These are phyloP conservation scores for Syzygium jambos DNA, from an alignment of 345 rosid genomes.

Conservation along the genomic window DNA sequence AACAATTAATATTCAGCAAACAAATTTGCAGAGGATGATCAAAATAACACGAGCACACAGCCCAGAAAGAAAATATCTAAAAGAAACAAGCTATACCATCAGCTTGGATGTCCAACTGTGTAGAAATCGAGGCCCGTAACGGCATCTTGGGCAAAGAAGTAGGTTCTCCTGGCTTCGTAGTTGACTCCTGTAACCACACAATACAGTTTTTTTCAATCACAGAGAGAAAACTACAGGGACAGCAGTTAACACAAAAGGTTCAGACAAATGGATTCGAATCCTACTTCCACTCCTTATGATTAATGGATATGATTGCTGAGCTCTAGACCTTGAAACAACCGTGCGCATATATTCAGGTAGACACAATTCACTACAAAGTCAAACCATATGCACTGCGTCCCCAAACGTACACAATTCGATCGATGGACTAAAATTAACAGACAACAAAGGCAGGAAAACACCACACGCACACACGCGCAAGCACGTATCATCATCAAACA, in stretches of 20 bases:
- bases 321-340: background rate
- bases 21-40: background rate
- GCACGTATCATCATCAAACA: background rate
- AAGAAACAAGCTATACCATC: slow-evolving; percentile 20
- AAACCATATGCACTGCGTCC: background rate
- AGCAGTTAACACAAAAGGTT: background rate
- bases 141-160: slow-evolving; percentile 27
- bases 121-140: slow-evolving; percentile 7
- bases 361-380: background rate
- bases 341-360: background rate
- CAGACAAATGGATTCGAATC: background rate
- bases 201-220: background rate
- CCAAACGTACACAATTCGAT: background rate
- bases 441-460: background rate
- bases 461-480: background rate
- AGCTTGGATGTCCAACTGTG: slow-evolving; percentile 26
- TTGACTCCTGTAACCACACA: slow-evolving; percentile 24
- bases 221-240: background rate
- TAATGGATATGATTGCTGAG: background rate
- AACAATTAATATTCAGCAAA: background rate
- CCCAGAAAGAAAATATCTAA: background rate
- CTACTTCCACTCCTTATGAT: background rate
- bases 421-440: background rate
- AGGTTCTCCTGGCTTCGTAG: slow-evolving; percentile 50
- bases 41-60: background rate